Evolutionary conservation across 768 basidiomycete genomes (phyloP).

Genomic region (Naganishia vishniacii): DNA sequence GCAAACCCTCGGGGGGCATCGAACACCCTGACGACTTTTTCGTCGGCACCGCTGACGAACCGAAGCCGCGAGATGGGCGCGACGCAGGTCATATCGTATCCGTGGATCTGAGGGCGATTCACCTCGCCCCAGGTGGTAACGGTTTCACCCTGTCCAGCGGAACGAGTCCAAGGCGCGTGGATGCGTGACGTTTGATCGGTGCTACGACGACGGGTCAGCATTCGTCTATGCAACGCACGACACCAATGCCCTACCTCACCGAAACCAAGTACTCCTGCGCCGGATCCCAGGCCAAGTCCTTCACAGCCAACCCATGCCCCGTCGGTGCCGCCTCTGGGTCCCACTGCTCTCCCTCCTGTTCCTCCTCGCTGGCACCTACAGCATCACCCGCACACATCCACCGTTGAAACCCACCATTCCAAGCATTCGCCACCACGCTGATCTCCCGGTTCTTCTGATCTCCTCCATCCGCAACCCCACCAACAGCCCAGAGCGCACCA

Average conservation of each 20-base stretch:
- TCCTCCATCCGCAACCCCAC: conserved; percentile 35
- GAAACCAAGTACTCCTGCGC: conserved; percentile 79
- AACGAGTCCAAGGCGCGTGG: conserved; percentile 58
- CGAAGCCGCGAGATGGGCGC: conserved; percentile 68
- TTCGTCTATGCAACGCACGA: neutral
- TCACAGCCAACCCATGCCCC: conserved; percentile 79
- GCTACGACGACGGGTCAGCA: conserved; percentile 50
- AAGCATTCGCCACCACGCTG: conserved; percentile 78
- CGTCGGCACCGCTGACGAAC: conserved; percentile 88
- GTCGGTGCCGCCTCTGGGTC: conserved; percentile 67
- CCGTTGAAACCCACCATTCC: conserved; percentile 88
- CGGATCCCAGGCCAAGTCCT: conserved; percentile 79
- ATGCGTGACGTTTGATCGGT: conserved; percentile 88
- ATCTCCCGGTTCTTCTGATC: conserved; percentile 37
- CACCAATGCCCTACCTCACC: conserved; percentile 58
- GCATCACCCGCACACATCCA: conserved; percentile 59
- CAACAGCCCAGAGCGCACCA: conserved; percentile 71
- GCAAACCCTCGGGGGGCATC: conserved; percentile 82
- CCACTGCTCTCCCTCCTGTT: conserved; percentile 54
- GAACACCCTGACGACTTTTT: conserved; percentile 90
- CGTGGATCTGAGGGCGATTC: conserved; percentile 89
- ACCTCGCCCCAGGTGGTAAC: conserved; percentile 56
- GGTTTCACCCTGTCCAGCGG: neutral
- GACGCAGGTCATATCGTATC: conserved; percentile 81
- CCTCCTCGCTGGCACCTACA: conserved; percentile 54